Percentiles rank a stretch among this genome's conserved stretches.
Evolutionary conservation across 495 filamentous ascomycete species (phyloP).

Genomic region (Neurospora sp.): DNA sequence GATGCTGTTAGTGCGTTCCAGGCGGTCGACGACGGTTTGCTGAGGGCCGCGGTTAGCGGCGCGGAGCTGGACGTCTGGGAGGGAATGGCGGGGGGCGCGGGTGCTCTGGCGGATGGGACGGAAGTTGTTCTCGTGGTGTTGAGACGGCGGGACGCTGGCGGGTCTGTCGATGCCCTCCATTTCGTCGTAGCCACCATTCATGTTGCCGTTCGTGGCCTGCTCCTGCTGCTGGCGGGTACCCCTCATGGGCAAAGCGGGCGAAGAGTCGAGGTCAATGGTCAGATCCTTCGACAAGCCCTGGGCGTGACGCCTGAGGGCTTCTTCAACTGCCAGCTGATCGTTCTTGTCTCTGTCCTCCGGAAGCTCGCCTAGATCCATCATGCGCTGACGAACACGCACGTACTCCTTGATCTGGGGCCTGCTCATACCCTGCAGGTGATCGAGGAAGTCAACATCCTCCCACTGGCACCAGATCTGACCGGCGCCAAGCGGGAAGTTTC

Average conservation of each 20-base stretch:
- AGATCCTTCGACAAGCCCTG: constrained; percentile 14
- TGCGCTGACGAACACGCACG: constrained; percentile 37
- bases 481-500: constrained; percentile 41
- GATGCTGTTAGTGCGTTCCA: constrained; percentile 30
- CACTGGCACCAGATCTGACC: constrained; percentile 45
- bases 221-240: not conserved
- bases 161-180: constrained; percentile 7
- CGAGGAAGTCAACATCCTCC: constrained; percentile 41
- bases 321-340: constrained; percentile 35
- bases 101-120: constrained; percentile 15
- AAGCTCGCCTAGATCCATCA: constrained; percentile 36
- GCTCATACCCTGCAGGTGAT: constrained; percentile 31
- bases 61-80: constrained; percentile 21
- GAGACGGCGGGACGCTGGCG: not conserved
- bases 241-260: constrained; percentile 13
- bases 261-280: not conserved
- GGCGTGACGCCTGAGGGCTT: constrained; percentile 33
- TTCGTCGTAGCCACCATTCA: constrained; percentile 10
- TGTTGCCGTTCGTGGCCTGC: not conserved
- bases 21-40: constrained; percentile 4
- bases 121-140: constrained; percentile 10
- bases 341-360: constrained; percentile 34
- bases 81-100: constrained; percentile 19
- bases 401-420: constrained; percentile 46
- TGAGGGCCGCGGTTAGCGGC: constrained; percentile 18